Percentiles rank a stretch among this genome's conserved stretches.
Conservation (phyloP, 768 basidiomycete genomes). For the Neoboletus magnificus region DNA sequence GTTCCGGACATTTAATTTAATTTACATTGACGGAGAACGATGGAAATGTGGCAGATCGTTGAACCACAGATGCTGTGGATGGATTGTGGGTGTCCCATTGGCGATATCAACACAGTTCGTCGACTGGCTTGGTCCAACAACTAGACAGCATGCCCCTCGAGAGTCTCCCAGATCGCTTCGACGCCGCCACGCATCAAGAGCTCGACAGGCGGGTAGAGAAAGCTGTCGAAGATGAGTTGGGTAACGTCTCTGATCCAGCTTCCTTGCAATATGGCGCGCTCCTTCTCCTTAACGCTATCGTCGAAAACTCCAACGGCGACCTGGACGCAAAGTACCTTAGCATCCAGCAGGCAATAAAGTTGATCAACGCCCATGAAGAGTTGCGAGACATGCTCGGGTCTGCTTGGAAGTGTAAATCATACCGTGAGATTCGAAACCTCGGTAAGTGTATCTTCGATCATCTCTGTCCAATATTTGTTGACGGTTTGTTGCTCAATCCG, state of each 20-base stretch:
- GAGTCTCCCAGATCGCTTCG: background rate
- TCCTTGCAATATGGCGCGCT: background rate
- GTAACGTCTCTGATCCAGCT: background rate
- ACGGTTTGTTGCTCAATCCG: too few relatives aligned
- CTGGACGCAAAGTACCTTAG: background rate
- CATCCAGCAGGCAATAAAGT: too few relatives aligned
- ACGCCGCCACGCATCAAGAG: background rate
- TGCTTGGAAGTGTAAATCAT: conserved; percentile 1
- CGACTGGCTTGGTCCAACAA: background rate
- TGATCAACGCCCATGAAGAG: background rate
- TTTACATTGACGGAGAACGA: too few relatives aligned
- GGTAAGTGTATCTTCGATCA: background rate
- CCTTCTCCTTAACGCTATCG: background rate
- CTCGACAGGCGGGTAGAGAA: background rate
- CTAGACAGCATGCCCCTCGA: background rate
- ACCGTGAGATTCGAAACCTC: conserved; percentile 8
- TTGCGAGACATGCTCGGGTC: background rate
- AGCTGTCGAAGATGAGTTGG: background rate
- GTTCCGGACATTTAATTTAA: too few relatives aligned
- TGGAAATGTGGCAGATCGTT: too few relatives aligned
- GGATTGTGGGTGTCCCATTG: too few relatives aligned
- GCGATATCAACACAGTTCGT: background rate
- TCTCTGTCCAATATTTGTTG: too few relatives aligned
- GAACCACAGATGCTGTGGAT: too few relatives aligned
- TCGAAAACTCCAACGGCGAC: background rate